Base-by-base conservation (phyloP, 2,329 filamentous ascomycete genomes). In the Fusarium penzigii region DNA sequence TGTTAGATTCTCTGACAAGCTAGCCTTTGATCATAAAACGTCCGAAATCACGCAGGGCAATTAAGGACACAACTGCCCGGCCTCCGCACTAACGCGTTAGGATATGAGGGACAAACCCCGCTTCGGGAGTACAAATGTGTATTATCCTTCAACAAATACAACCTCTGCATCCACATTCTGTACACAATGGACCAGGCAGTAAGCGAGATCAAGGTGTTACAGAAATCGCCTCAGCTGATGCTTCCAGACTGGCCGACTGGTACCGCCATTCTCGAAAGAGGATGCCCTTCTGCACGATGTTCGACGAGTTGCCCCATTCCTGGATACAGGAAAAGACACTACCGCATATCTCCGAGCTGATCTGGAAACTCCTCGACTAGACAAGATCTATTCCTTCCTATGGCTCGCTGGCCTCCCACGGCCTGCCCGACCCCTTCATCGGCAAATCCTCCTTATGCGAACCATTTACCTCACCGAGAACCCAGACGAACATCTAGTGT, bases 371-470 rank as follows among this genome's bases (percentile, higher is more conserved):
- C 44, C 45, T 6, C 42, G 32, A n/a, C 42, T 56, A 11, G 25
- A 44, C 17, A 44, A 13, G 2, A 39, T 53, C 29, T 38, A 53
- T 25, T 2, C 11, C 2, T 43, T 47, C 13, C 43, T 53, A n/a
- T 56, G 53, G 53, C 44, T 56, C n/a, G 47, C 53, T 5, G 50
- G 53, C n/a, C 41, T 56, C 17, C 50, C 47, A 6, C 45, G 47
- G 14, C 47, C 49, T 7, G 43, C 49, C 29, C 49, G 53, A 3
- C 49, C 53, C 14, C 42, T 56, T 14, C 49, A 52, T 41, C 46
- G 50, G 29, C 53, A 54, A 32, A 47, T 13, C 11, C 12, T 56
- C 7, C 43, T 56, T 8, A 16, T 17, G 17, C 53, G 53, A 29
- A 47, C 44, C 11, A 50, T 56, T 14, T 41, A 34, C 44, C 36